Evolutionary conservation across 225 moss, liverwort and hornwort species (phyloP), one percentile per base, ranked within the genome.

Genomic region (Sphagnum tenellum): DNA sequence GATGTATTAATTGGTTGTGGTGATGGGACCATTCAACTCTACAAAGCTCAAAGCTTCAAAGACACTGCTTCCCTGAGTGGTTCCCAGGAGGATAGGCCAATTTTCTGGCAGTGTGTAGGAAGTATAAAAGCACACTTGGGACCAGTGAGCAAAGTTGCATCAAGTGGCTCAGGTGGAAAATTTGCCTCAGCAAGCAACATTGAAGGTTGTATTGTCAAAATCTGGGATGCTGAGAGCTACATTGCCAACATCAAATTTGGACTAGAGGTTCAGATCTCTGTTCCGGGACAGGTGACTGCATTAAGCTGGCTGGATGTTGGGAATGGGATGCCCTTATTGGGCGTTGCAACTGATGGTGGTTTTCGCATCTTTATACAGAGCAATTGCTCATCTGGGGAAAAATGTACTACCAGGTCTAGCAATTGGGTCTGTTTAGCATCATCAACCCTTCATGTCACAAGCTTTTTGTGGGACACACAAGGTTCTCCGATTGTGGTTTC

Each of bases 161-260:
- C 85, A 47, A 81, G 79, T 69, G 70, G 66, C 65, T 69, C 72
- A 72, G 88, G 79, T 60, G 85, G 82, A 63, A 89, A 78, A 66
- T 64, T 98, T 65, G 87, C 96, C 67, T 87, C 90, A 13, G 70
- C 66, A 46, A 6, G 9, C 50, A 59, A 66, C 47, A 75, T 79
- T 56, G 59, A 68, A 11, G 71, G 67, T 72, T 74, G 69, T 62
- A 71, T 67, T 48, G 83, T 98, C 51, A 85, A 89, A 57, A 84
- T 93, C 60, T 98, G 92, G 96, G 92, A 92, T 74, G 76, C 82
- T 63, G 89, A 93, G 64, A 86, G 85, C 77, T 84, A 80, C 61
- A 75, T 62, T n/a, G 85, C 82, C 68, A 70, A 84, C 64, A 78
- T 75, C 8, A 81, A 83, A 46, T 98, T 93, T 50, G 81, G 89